These are phyloP conservation scores for Tolypocladium pustulatum DNA, from an alignment of 2,329 filamentous ascomycete species.

Conservation along the genomic window DNA sequence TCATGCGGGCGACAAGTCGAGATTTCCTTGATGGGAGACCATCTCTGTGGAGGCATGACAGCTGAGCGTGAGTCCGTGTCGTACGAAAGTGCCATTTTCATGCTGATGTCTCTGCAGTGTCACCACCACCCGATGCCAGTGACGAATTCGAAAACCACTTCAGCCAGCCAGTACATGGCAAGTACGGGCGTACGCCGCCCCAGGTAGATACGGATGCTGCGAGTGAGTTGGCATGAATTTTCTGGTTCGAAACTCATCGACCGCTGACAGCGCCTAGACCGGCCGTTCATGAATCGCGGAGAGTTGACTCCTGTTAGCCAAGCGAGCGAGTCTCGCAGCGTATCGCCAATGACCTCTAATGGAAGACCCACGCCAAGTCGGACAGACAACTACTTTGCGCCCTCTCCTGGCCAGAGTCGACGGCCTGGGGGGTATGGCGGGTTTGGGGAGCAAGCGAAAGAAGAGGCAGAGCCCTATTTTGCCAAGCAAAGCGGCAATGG, in stretches of 20 bases:
- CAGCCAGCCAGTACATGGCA: constrained; percentile 18
- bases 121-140: constrained; percentile 24
- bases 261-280: constrained; percentile 1
- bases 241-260: background rate
- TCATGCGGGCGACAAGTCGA: constrained; percentile 68
- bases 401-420: constrained; percentile 8
- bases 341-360: constrained; percentile 52
- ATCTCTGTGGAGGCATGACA: constrained; percentile 52
- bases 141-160: constrained; percentile 15
- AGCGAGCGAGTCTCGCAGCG: constrained; percentile 46
- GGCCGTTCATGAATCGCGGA: constrained; percentile 36
- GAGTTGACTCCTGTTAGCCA: constrained; percentile 56
- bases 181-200: constrained; percentile 31
- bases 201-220: constrained; percentile 41
- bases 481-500: constrained; percentile 10
- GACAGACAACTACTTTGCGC: constrained; percentile 33
- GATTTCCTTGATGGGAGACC: constrained; percentile 78
- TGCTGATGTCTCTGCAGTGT: constrained; percentile 15
- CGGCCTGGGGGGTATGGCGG: constrained; percentile 41
- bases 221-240: constrained; percentile 29
- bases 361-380: constrained; percentile 31
- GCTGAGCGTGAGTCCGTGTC: constrained; percentile 31
- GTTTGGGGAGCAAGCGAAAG: constrained; percentile 15
- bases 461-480: background rate
- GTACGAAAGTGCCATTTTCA: background rate